These are phyloP conservation scores for Adansonia rubrostipa DNA, from an alignment of 441 rosid species.

Conservation along the genomic window DNA sequence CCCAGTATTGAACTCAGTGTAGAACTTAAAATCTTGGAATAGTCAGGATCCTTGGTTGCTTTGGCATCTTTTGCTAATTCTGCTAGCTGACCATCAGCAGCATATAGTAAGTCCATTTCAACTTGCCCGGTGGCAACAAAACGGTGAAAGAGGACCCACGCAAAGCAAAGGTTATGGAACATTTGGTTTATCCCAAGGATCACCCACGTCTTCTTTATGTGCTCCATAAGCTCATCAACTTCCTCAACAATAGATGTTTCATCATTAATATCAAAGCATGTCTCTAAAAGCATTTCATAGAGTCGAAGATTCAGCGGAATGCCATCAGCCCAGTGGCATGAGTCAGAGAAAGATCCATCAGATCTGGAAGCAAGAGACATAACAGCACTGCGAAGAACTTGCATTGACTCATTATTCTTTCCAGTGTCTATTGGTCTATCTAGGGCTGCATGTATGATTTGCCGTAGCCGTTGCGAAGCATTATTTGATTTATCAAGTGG, in stretches of 20 bases:
- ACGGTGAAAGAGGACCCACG: constrained; percentile 89
- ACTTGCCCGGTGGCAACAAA: constrained; percentile 83
- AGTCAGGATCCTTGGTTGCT: constrained; percentile 81
- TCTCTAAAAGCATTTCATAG: constrained; percentile 83
- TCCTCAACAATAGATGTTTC: constrained; percentile 79
- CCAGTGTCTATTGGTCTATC: constrained; percentile 88
- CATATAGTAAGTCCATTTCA: constrained; percentile 77
- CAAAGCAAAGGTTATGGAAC: constrained; percentile 84
- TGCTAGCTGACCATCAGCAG: constrained; percentile 72
- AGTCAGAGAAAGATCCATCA: constrained; percentile 74
- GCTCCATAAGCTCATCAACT: constrained; percentile 91
- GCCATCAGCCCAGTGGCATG: constrained; percentile 99
- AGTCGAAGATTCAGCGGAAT: constrained; percentile 81
- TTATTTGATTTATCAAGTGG: constrained; percentile 71
- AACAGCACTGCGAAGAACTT: constrained; percentile 84
- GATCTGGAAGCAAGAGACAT: constrained; percentile 84
- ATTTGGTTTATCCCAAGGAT: constrained; percentile 85
- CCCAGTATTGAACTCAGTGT: constrained; percentile 83
- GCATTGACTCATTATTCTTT: constrained; percentile 89
- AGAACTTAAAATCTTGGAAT: constrained; percentile 80
- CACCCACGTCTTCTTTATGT: constrained; percentile 92
- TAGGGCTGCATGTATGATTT: constrained; percentile 71
- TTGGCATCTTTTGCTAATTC: constrained; percentile 97
- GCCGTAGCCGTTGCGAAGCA: constrained; percentile 66
- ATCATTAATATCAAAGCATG: constrained; percentile 78